A percentile compares a stretch with the other conserved stretches of the same genome.
phyloP scores from a whole-genome alignment of 306 rosid genomes.

The Carpinus viminea region DNA sequence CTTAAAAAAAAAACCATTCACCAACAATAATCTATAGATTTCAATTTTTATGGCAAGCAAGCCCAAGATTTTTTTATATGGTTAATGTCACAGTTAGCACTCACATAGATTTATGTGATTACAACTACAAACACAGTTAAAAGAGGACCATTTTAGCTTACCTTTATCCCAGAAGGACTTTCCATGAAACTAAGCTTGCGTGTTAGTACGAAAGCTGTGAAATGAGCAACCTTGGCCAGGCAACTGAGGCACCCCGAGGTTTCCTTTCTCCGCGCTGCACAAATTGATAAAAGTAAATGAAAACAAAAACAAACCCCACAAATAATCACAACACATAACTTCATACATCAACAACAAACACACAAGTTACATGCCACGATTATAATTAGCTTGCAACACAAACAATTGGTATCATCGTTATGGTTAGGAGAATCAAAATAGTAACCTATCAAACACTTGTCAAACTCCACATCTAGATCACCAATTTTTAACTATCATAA shows the following conservation, averaged over 20 bases:
- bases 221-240: conserved; percentile 99
- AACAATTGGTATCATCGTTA: neutral
- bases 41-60: neutral
- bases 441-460: conserved; percentile 17
- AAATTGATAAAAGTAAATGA: conserved; percentile 14
- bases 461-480: neutral
- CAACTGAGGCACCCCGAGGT: conserved; percentile 93
- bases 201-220: conserved; percentile 88
- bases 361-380: conserved; percentile 15
- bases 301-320: conserved; percentile 9
- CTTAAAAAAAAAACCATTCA: neutral
- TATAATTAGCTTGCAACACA: conserved; percentile 10
- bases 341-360: conserved; percentile 8
- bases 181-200: conserved; percentile 95
- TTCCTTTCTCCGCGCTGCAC: conserved; percentile 78
- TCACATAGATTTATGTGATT: neutral
- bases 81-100: neutral
- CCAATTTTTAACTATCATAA: neutral
- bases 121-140: conserved; percentile 7
- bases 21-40: neutral
- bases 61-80: neutral
- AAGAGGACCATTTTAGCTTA: conserved; percentile 25
- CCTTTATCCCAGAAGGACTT: conserved; percentile 94
- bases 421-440: no score
- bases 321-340: neutral